Percentiles rank a stretch among this genome's conserved stretches.
Conservation (phyloP, 306 rosid genomes). For the Herpetospermum pedunculosum region DNA sequence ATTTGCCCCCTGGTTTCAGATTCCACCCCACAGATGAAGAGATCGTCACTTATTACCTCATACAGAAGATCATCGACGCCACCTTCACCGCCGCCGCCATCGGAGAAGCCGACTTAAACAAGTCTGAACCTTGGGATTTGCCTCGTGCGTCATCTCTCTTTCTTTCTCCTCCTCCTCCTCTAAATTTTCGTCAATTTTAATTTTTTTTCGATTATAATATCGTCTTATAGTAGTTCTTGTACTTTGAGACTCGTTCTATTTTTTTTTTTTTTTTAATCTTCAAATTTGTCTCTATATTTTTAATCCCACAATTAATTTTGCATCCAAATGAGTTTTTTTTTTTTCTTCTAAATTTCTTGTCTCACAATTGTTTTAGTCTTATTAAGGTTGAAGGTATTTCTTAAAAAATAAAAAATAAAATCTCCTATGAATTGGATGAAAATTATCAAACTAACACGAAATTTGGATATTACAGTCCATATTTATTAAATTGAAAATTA, state of each 20-base stretch:
- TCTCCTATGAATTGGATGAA: too few relatives aligned
- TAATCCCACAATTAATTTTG: too few relatives aligned
- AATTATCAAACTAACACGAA: too few relatives aligned
- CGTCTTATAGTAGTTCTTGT: neutral
- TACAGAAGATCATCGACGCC: conserved; percentile 45
- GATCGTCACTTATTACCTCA: conserved; percentile 52
- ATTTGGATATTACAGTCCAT: too few relatives aligned
- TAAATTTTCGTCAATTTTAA: neutral
- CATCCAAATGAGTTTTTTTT: too few relatives aligned
- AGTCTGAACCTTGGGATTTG: conserved; percentile 93
- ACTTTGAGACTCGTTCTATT: neutral
- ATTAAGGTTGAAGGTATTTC: too few relatives aligned
- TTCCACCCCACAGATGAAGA: conserved; percentile 93
- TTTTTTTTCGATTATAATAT: neutral
- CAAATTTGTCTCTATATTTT: too few relatives aligned
- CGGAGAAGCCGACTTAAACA: conserved; percentile 85
- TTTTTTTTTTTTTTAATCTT: neutral
- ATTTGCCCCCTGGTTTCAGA: conserved; percentile 90
- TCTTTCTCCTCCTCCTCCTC: too few relatives aligned
- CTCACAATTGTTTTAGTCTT: too few relatives aligned
- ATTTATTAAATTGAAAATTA: too few relatives aligned
- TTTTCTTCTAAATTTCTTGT: too few relatives aligned
- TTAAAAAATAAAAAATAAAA: too few relatives aligned
- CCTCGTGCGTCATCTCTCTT: conserved; percentile 36
- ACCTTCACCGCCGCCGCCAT: conserved; percentile 61